Base-by-base conservation (phyloP, 1,284 basidiomycete genomes). In the Taiwanofungus camphoratus region DNA sequence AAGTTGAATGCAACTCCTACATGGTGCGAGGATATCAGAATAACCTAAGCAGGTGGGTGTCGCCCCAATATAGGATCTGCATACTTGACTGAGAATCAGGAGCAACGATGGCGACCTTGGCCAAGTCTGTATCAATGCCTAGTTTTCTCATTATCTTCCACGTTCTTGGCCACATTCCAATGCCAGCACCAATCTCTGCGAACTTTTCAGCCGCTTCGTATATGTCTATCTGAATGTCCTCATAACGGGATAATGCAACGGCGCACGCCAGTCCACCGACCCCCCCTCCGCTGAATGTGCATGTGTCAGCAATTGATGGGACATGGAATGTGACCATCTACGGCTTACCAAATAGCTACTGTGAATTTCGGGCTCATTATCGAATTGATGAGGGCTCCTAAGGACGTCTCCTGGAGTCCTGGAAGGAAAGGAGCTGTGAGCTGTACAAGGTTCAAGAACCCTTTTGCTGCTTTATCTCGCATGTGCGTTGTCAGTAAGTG, bases 211-310 rank as follows among this genome's bases (percentile, higher is more conserved):
- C 62, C 0, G 61, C 58, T 44, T 69, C 67, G 49, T 68, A 71
- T 6, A 71, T 44, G 37, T 69, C 61, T 35, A 71, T 54, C 4
- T 59, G 50, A 31, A 69, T 60, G 48, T 65, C 56, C 5, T 53
- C 44, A 34, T 51, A 57, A 5, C 51, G 53, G 0, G 65, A 55
- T n/a, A 72, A 52, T 5, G 64, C 62, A 16, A 60, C 58, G 1
- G 70, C 68, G 31, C 64, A 56, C 12, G 55, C 57, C 13, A 71
- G 57, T 13, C 69, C 69, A 5, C 63, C 67, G 8, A 70, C 58
- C 4, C 69, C 69, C 0, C 66, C 67, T 19, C 69, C 67, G 43
- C 57, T 63, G 42, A 3, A 18, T 20, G 18, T 3, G 44, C 26
- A 13, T 36, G 20, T 22, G 20, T 21, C 20, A 20, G n/a, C 22